Conservation (phyloP, 768 basidiomycete species). For the Lactifluus hygrophoroides region DNA sequence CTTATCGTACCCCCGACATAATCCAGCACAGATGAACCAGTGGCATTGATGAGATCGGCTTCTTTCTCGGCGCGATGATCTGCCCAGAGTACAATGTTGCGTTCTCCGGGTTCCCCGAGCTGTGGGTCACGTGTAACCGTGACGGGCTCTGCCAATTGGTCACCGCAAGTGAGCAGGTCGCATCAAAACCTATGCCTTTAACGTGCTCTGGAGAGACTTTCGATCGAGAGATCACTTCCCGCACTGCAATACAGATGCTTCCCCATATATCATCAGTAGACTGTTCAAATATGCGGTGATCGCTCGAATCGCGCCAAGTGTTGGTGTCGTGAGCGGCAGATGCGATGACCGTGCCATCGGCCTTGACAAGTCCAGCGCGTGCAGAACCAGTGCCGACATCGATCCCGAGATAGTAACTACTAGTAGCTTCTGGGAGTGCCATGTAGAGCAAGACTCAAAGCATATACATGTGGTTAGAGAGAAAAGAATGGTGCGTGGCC, state of each 20-base stretch:
- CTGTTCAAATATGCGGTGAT: constrained; percentile 95
- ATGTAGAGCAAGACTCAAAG: constrained; percentile 22
- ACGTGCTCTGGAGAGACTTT: constrained; percentile 50
- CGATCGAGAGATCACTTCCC: constrained; percentile 51
- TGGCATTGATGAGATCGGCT: constrained; percentile 81
- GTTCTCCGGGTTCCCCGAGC: constrained; percentile 58
- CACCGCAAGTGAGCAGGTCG: constrained; percentile 93
- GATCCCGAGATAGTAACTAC: constrained; percentile 61
- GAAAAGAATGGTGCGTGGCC: no score
- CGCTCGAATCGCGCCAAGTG: constrained; percentile 75
- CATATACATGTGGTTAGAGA: no score
- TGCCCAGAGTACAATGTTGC: constrained; percentile 93
- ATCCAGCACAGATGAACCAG: constrained; percentile 76
- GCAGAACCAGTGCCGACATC: constrained; percentile 94
- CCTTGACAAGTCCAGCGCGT: constrained; percentile 71
- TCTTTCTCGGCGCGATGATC: constrained; percentile 93
- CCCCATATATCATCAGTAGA: constrained; percentile 86
- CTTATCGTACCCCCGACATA: constrained; percentile 98
- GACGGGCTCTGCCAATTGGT: constrained; percentile 62
- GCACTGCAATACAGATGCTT: constrained; percentile 52
- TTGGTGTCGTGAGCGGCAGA: constrained; percentile 74
- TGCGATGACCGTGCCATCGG: constrained; percentile 61
- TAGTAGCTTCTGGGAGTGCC: constrained; percentile 26
- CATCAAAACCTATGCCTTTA: constrained; percentile 90
- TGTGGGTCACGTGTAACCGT: constrained; percentile 59